A percentile compares a stretch with the other conserved stretches of the same genome.
Evolutionary conservation across 192 early-diverging fungal species (phyloP).

Genomic region (Linnemannia elongata): DNA sequence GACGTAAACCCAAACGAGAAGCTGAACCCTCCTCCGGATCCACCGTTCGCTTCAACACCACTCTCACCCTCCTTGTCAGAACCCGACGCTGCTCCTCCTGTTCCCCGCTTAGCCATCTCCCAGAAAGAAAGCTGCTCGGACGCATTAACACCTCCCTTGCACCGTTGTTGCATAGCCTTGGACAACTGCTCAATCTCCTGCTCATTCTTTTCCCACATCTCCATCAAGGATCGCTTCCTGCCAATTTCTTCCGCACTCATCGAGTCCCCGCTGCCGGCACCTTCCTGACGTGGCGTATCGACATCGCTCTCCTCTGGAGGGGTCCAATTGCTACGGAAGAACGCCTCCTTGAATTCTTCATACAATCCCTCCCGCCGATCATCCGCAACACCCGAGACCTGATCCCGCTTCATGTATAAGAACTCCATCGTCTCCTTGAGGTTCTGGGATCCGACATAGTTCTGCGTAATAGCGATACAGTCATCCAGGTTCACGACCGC

Average conservation of each 20-base stretch:
- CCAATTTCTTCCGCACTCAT: slow-evolving; percentile 21
- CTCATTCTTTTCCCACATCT: slow-evolving; percentile 35
- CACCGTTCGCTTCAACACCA: not conserved
- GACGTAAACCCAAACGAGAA: slow-evolving; percentile 48
- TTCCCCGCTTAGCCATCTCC: slow-evolving; percentile 49
- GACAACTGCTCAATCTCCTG: slow-evolving; percentile 28
- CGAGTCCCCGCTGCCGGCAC: not conserved
- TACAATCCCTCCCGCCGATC: slow-evolving; percentile 55
- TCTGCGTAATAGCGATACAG: slow-evolving; percentile 80
- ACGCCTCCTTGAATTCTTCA: slow-evolving; percentile 61
- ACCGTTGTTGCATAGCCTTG: slow-evolving; percentile 13
- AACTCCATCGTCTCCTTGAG: slow-evolving; percentile 60
- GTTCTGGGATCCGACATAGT: slow-evolving; percentile 76
- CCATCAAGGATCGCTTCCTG: slow-evolving; percentile 23
- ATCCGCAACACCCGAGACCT: slow-evolving; percentile 53
- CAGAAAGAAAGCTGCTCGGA: slow-evolving; percentile 45
- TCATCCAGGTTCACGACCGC: slow-evolving; percentile 78
- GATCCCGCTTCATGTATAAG: slow-evolving; percentile 51
- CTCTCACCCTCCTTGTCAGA: not conserved
- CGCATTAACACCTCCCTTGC: not conserved
- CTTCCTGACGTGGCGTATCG: not conserved
- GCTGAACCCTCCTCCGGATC: slow-evolving; percentile 20
- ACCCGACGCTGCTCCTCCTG: not conserved
- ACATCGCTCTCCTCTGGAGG: not conserved
- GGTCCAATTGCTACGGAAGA: slow-evolving; percentile 47